Evolutionary conservation across 345 rosid genomes (phyloP).

Genomic region (Bretschneidera sinensis): DNA sequence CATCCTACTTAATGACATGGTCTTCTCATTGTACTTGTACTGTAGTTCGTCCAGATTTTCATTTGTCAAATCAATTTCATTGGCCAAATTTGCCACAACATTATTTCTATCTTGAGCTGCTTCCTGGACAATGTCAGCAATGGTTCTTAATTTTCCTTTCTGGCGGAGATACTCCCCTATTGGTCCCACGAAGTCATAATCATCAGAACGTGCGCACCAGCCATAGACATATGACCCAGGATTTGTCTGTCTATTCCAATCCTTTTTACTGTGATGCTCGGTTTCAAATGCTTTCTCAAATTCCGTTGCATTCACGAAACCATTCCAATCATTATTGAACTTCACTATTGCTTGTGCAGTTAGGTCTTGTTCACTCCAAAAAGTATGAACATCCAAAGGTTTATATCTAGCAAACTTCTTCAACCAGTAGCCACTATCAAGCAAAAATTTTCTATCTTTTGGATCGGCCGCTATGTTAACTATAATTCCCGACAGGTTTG

Average conservation of each 20-base stretch:
- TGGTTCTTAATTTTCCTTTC: slow-evolving; percentile 53
- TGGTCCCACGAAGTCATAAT: slow-evolving; percentile 46
- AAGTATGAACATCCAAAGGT: slow-evolving; percentile 44
- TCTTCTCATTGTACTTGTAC: slow-evolving; percentile 51
- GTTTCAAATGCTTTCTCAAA: slow-evolving; percentile 66
- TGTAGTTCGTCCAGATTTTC: slow-evolving; percentile 48
- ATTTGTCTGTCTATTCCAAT: slow-evolving; percentile 42
- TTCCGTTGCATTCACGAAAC: slow-evolving; percentile 45
- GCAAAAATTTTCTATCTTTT: slow-evolving; percentile 15
- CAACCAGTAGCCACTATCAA: slow-evolving; percentile 49
- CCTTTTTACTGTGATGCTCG: slow-evolving; percentile 38
- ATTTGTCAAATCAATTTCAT: slow-evolving; percentile 53
- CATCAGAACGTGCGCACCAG: slow-evolving; percentile 82
- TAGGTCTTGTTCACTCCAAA: slow-evolving; percentile 39
- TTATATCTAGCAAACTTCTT: slow-evolving; percentile 50
- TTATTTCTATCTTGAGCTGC: slow-evolving; percentile 26
- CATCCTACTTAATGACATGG: slow-evolving; percentile 56
- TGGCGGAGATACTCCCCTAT: slow-evolving; percentile 61
- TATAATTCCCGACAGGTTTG: slow-evolving; percentile 50
- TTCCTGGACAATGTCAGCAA: slow-evolving; percentile 49
- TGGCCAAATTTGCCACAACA: slow-evolving; percentile 50
- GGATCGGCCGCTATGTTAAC: slow-evolving; percentile 30
- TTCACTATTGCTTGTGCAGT: slow-evolving; percentile 47
- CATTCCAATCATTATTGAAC: slow-evolving; percentile 60
- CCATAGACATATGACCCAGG: slow-evolving; percentile 47